Base-by-base conservation (phyloP, 768 basidiomycete genomes). In the Suillus ampliporus region DNA sequence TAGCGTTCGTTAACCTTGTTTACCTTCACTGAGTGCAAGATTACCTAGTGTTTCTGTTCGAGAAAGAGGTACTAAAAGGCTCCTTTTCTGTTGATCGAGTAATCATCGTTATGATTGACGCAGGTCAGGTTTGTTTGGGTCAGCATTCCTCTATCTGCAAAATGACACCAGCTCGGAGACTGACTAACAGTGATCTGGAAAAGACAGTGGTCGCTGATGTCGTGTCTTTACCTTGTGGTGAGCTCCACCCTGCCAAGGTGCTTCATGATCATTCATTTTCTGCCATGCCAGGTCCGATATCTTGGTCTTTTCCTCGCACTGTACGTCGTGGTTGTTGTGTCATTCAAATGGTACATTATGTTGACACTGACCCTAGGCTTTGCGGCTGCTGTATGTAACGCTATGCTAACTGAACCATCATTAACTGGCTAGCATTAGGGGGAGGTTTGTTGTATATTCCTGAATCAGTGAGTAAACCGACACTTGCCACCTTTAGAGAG, bases 81-180 rank as follows among this genome's bases (percentile, higher is more conserved):
- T 48, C 8, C 14, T 48, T 48, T 7, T n/a, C n/a, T 14, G n/a
- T 44, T 26, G 10, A 8, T 26, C 47, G 23, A 48, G 23, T 26
- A 48, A 23, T 48, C 23, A 48, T 26, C 15, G 8, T 17, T 23
- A 23, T 13, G 13, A 47, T 26, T 23, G 46, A 13, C 5, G 46
- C 46, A 47, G 46, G 46, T 47, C 21, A 47, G 14, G 23, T 47
- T 23, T 47, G 46, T 47, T 14, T 47, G 46, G 46, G 46, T 47
- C 23, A 47, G 46, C 14, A 3, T 14, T 47, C 19, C 46, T 23
- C 1, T 10, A 47, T 23, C 4, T 47, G 23, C 23, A 14, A 47
- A 47, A 14, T 47, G 21, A 23, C 23, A 14, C 23, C 46, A 23
- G 3, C 13, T 11, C 23, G 10, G 46, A 11, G 46, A 11, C 21